Conservation (phyloP, 768 basidiomycete genomes). For the Tylopilus plumbeoviolaceoides region DNA sequence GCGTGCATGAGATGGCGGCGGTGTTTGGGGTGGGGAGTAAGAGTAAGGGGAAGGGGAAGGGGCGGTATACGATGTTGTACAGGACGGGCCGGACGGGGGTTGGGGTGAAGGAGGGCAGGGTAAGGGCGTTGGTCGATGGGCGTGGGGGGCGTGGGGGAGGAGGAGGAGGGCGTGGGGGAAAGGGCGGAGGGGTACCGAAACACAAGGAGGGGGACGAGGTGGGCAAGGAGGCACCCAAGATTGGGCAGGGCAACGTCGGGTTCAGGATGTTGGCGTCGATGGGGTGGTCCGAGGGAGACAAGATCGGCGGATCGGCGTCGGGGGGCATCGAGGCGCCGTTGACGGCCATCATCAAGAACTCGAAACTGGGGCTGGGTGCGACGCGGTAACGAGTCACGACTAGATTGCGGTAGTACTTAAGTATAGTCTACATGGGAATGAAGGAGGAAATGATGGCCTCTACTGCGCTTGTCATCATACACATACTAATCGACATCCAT, state of each 20-base stretch:
- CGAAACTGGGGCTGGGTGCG: slow-evolving; percentile 83
- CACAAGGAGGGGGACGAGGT: slow-evolving; percentile 86
- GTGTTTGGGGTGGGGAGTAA: slow-evolving; percentile 75
- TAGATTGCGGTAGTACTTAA: slow-evolving; percentile 8
- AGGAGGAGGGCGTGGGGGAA: neutral
- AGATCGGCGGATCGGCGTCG: slow-evolving; percentile 57
- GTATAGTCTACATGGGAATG: slow-evolving; percentile 12
- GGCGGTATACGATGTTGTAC: slow-evolving; percentile 71
- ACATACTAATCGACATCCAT: slow-evolving; percentile 77
- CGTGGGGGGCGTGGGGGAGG: neutral
- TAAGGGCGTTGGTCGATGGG: slow-evolving; percentile 42
- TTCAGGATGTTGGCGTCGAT: slow-evolving; percentile 84
- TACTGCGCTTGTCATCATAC: too few species aligned
- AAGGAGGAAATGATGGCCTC: neutral
- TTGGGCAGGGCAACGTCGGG: slow-evolving; percentile 76
- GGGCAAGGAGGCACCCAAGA: slow-evolving; percentile 82
- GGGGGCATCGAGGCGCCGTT: slow-evolving; percentile 73
- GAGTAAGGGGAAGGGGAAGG: slow-evolving; percentile 67
- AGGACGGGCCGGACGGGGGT: slow-evolving; percentile 60
- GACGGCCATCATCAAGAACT: slow-evolving; percentile 80
- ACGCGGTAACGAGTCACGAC: slow-evolving; percentile 12
- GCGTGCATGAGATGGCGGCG: slow-evolving; percentile 74
- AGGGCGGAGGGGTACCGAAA: slow-evolving; percentile 35
- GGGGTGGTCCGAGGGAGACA: slow-evolving; percentile 86
- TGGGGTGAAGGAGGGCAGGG: slow-evolving; percentile 54